Conservation (phyloP, 106 monocot genomes). For the Dactylorhiza incarnata region DNA sequence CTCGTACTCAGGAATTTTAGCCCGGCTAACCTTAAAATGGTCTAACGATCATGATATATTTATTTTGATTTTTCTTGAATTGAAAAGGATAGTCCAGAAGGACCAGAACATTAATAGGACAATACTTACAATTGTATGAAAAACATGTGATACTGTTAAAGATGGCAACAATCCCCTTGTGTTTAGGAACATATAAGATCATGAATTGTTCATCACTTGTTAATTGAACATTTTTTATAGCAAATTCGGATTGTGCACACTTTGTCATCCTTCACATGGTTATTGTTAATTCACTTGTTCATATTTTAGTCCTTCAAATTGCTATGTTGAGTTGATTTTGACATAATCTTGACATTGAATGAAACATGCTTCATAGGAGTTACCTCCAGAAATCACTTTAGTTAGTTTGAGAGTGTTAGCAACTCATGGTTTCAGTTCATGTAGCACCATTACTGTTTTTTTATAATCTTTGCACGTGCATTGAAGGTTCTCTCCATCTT, state of each 20-base stretch:
- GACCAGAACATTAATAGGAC: not conserved
- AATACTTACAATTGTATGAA: not conserved
- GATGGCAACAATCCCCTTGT: not conserved
- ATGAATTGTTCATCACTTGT: not conserved
- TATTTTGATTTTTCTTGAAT: not conserved
- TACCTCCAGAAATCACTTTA: too few relatives aligned
- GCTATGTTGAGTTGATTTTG: not conserved
- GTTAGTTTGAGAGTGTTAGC: too few relatives aligned
- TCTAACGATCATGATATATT: not conserved
- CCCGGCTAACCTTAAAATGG: not conserved
- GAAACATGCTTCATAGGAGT: not conserved
- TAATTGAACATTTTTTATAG: not conserved
- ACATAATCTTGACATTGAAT: not conserved
- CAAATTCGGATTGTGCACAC: not conserved
- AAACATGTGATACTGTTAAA: not conserved
- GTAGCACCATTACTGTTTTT: not conserved
- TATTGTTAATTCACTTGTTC: not conserved
- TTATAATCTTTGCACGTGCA: not conserved
- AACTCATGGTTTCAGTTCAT: not conserved
- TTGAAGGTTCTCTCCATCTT: not conserved
- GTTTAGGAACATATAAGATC: not conserved
- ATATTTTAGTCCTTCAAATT: not conserved
- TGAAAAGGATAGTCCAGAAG: not conserved
- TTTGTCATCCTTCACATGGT: not conserved
- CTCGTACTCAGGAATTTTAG: not conserved